Conservation (phyloP, 75 land plant genomes). For the Pinus taeda region DNA sequence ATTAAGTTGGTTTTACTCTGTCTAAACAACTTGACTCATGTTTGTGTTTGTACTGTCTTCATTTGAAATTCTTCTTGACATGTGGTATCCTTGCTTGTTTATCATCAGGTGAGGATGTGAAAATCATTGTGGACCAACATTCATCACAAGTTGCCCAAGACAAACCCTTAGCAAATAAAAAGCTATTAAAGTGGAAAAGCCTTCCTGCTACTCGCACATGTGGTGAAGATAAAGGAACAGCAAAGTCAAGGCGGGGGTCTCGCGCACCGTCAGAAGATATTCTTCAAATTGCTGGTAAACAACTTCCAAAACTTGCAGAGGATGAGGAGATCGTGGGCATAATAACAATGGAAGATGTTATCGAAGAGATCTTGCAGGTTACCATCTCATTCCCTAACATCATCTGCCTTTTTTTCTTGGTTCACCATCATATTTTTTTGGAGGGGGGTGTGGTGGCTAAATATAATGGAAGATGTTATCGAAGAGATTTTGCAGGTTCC, state of each 20-base stretch:
- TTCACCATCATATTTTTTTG: no score
- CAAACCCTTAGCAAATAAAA: conserved; percentile 18
- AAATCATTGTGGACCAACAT: conserved; percentile 38
- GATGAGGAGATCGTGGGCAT: conserved; percentile 84
- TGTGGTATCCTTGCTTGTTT: background rate
- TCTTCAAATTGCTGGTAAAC: conserved; percentile 48
- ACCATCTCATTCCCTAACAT: background rate
- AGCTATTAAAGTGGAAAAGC: conserved; percentile 45
- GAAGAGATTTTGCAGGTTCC: no score
- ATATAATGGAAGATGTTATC: no score
- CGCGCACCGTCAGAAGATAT: conserved; percentile 49
- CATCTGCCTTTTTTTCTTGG: background rate
- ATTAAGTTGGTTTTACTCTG: no score
- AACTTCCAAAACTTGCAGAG: conserved; percentile 48
- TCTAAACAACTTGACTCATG: background rate
- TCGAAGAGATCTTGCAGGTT: conserved; percentile 73
- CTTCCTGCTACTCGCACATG: conserved; percentile 22
- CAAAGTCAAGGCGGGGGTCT: conserved; percentile 56
- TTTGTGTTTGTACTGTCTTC: background rate
- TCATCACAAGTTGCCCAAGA: conserved; percentile 12
- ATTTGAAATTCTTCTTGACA: background rate
- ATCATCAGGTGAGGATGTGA: conserved; percentile 35
- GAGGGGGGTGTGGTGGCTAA: no score
- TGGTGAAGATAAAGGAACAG: conserved; percentile 13
- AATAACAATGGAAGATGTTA: conserved; percentile 70